A percentile compares a stretch with the other conserved stretches of the same genome.
These are phyloP conservation scores for Boechera stricta DNA, from an alignment of 345 rosid species.

Conservation along the genomic window DNA sequence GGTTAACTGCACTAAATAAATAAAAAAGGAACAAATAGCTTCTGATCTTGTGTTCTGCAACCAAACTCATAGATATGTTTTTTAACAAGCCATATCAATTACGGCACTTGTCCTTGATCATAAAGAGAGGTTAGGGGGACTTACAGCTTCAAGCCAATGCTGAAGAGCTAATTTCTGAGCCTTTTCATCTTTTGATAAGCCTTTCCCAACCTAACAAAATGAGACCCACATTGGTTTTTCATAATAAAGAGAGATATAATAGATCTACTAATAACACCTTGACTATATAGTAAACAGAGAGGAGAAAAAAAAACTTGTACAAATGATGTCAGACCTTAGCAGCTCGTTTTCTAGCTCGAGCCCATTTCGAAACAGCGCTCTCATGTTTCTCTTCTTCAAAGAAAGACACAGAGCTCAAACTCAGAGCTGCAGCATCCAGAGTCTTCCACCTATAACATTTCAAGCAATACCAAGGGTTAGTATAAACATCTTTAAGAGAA, in stretches of 20 bases:
- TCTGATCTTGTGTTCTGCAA: slow-evolving; percentile 3
- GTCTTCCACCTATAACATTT: slow-evolving; percentile 63
- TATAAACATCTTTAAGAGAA: neutral
- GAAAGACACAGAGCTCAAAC: slow-evolving; percentile 61
- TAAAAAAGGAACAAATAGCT: neutral
- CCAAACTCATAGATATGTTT: slow-evolving; percentile 1
- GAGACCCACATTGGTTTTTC: slow-evolving; percentile 15
- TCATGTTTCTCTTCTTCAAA: slow-evolving; percentile 63
- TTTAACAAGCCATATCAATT: slow-evolving; percentile 7
- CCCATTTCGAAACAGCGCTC: slow-evolving; percentile 65
- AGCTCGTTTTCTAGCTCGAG: slow-evolving; percentile 64
- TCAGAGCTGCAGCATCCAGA: slow-evolving; percentile 62
- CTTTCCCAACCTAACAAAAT: slow-evolving; percentile 64
- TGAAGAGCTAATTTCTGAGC: slow-evolving; percentile 77
- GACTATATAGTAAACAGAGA: neutral
- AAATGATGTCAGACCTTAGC: slow-evolving; percentile 59
- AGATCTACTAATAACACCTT: slow-evolving; percentile 3
- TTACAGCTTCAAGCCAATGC: slow-evolving; percentile 92
- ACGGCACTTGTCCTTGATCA: neutral
- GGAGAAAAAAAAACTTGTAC: no score
- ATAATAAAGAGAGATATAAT: neutral
- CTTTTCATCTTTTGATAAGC: slow-evolving; percentile 72
- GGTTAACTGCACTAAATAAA: neutral
- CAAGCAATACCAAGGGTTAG: slow-evolving; percentile 18
- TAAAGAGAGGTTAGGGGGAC: slow-evolving; percentile 27